Conservation (phyloP, 2,329 filamentous ascomycete genomes). For the Dactylellina parvicollis region DNA sequence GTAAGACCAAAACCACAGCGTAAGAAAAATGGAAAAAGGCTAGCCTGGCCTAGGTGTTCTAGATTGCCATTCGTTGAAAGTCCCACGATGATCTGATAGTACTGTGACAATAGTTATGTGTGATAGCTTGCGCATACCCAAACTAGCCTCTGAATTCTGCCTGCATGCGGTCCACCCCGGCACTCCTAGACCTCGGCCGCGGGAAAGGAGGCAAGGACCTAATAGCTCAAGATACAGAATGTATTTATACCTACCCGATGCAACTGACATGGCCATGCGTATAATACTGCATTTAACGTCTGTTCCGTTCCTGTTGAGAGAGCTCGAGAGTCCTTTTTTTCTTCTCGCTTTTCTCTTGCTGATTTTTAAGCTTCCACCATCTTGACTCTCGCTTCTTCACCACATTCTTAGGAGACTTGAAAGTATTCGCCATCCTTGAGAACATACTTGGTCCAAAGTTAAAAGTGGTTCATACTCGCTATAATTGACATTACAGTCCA, state of each 20-base stretch:
- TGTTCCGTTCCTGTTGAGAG: slow-evolving; percentile 17
- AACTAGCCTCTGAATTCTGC: slow-evolving; percentile 7
- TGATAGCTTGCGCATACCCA: slow-evolving; percentile 40
- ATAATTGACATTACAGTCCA: too few species aligned
- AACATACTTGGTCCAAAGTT: too few species aligned
- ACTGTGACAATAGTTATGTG: slow-evolving; percentile 20
- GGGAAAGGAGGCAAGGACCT: slow-evolving; percentile 17
- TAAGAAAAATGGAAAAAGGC: neutral
- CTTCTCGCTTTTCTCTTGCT: neutral
- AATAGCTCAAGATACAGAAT: neutral
- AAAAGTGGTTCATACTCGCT: too few species aligned
- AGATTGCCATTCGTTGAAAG: neutral
- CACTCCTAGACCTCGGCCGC: slow-evolving; percentile 20
- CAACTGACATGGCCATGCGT: slow-evolving; percentile 48
- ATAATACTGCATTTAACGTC: slow-evolving; percentile 11
- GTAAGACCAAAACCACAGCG: slow-evolving; percentile 30
- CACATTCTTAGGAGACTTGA: neutral
- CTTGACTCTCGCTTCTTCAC: neutral
- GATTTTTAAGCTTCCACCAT: slow-evolving; percentile 32
- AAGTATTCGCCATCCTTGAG: too few species aligned
- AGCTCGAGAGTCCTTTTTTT: slow-evolving; percentile 4
- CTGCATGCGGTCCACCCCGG: slow-evolving; percentile 31
- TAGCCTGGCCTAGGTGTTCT: neutral
- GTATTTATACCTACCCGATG: slow-evolving; percentile 32
- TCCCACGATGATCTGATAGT: slow-evolving; percentile 26